A percentile compares a stretch with the other conserved stretches of the same genome.
Conservation (phyloP, 768 basidiomycete species). For the Suillus americanus region DNA sequence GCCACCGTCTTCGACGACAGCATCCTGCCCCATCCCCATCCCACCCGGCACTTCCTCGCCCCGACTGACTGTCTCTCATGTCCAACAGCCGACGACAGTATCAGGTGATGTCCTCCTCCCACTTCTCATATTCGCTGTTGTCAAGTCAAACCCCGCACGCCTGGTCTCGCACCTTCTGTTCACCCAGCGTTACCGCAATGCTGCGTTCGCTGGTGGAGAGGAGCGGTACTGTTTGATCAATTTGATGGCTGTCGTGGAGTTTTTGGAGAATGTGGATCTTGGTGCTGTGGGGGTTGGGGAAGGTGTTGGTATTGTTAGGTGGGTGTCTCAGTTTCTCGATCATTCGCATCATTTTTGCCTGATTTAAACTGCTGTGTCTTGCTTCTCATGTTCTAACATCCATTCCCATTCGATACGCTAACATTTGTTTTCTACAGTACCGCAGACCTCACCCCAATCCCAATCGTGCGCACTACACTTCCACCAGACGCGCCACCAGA, state of each 20-base stretch:
- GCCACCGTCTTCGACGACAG: neutral
- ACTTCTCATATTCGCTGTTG: conserved; percentile 90
- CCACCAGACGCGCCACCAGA: conserved; percentile 50
- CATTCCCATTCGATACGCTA: neutral
- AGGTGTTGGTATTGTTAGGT: conserved; percentile 61
- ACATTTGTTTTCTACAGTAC: conserved; percentile 43
- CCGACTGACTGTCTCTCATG: conserved; percentile 11
- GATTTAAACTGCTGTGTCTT: neutral
- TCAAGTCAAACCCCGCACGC: conserved; percentile 86
- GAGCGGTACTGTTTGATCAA: conserved; percentile 94
- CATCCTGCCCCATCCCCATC: neutral
- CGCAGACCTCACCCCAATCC: conserved; percentile 80
- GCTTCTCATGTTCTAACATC: neutral
- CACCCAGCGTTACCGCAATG: conserved; percentile 33
- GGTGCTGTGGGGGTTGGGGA: conserved; percentile 65
- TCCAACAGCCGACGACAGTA: conserved; percentile 48
- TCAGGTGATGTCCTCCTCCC: conserved; percentile 92
- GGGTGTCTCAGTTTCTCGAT: conserved; percentile 10
- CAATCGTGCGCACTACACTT: conserved; percentile 50
- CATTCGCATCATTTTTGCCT: conserved; percentile 6
- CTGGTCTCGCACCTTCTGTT: conserved; percentile 56
- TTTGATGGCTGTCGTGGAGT: conserved; percentile 92
- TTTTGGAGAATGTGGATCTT: conserved; percentile 92
- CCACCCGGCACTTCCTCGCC: conserved; percentile 10
- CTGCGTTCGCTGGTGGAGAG: conserved; percentile 59